Evolutionary conservation across 371 early-diverging fungal species (phyloP).

Genomic region (Mucor irregularis): DNA sequence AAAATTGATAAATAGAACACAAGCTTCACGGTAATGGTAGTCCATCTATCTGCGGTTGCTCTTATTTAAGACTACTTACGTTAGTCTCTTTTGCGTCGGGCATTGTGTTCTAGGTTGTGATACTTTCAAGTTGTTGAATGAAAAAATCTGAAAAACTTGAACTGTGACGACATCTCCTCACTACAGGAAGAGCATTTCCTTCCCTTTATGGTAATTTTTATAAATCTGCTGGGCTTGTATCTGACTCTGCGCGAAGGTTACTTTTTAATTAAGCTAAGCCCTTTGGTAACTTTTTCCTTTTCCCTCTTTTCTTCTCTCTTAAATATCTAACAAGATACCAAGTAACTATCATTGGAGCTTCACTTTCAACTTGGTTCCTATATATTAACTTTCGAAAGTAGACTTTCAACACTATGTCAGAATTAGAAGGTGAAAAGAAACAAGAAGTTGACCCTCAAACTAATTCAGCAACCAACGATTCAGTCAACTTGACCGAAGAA

Average conservation of each 20-base stretch:
- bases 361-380: too few relatives aligned
- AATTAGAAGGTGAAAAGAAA: too few relatives aligned
- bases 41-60: background rate
- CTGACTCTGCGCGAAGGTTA: too few relatives aligned
- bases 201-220: background rate
- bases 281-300: background rate
- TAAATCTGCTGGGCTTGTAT: background rate
- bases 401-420: background rate
- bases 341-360: too few relatives aligned
- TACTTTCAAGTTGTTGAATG: background rate
- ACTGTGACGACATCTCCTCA: background rate
- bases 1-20: background rate
- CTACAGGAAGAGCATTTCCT: background rate
- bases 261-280: background rate
- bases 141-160: background rate
- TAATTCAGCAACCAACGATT: background rate
- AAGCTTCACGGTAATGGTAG: too few relatives aligned
- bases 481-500: too few relatives aligned
- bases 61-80: background rate
- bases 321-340: too few relatives aligned
- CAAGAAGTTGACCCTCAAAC: background rate
- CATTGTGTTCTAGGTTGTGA: background rate
- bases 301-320: background rate
- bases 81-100: slow-evolving; percentile 8
- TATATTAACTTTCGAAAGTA: too few relatives aligned